Base-by-base conservation (phyloP, 2,329 filamentous ascomycete species). In the Huntiella savannae region DNA sequence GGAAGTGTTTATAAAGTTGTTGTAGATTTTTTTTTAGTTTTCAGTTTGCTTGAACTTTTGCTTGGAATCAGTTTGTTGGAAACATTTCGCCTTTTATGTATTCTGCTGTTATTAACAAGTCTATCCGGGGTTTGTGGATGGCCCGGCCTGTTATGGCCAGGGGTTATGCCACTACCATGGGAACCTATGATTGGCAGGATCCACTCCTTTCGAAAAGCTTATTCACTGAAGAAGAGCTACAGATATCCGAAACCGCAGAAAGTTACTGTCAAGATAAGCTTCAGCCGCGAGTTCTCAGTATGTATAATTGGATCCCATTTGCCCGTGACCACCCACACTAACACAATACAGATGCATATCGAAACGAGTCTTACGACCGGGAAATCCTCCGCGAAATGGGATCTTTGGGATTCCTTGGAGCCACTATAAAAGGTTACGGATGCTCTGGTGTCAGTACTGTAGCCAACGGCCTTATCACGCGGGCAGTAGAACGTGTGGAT, bases 201-300 rank as follows among this genome's bases (percentile, higher is more conserved):
- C 87, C 91, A 15, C 68, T 98, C 49, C 72, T 71, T 19, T 70
- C 79, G 33, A 77, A 76, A 56, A 80, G 76, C 56, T 64, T 94
- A 39, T 73, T 86, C 56, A 94, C 86, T 1, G 83, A 93, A 53
- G 91, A 98, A 50, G 91, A 98, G 62, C 59, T 84, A 53, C 85
- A 87, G 11, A 88, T 98, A 53, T 71, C 81, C 37, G 85, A 95
- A 56, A 93, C 85, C 4, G 88, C 88, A 33, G 82, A 93, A 62
- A 74, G 83, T 51, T 98, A 96, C 58, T 96, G 87, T 59, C 88
- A 96, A 62, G 87, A 96, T 60, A 75, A 75, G 50, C 69, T 98
- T 65, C 67, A 82, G 37, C 91, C 91, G 43, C 71, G 88, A 52
- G 81, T 98, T 43, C 69, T 95, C 50, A 79, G 87, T 94, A 69